Evolutionary conservation across 2,329 filamentous ascomycete genomes (phyloP), one percentile per base, ranked within the genome.

Genomic region (Ophidiomyces ophidiicola): DNA sequence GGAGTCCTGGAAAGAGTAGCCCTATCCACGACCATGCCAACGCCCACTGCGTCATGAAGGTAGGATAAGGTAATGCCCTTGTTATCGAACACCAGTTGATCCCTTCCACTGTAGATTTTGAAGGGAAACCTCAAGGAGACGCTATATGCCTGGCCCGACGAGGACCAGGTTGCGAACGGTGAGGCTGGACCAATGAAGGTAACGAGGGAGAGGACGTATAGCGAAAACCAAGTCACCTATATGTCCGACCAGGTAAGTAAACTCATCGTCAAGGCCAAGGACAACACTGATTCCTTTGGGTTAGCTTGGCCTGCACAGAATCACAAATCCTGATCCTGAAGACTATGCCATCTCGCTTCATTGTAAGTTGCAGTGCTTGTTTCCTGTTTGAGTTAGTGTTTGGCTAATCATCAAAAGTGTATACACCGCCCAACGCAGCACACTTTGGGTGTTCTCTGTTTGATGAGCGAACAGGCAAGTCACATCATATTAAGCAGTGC

Each of bases 41-140:
- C 45, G 83, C 86, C 26, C 87, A 94, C 58, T 94, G 87, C 61
- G 68, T 94, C 50, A 94, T 94, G 84, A 93, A 78, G 60, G 64
- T 63, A 56, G 7, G 26, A 39, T 18, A 10, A 23, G 25, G 12
- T 14, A 24, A 17, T 25, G 15, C 12, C 30, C 11, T 32, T 6
- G 21, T 23, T 17, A 32, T 34, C 18, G 36, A 37, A 10, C 14
- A 19, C 21, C 23, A 25, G 31, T 41, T 39, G 20, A 32, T 29
- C 21, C 20, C 15, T 38, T 31, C 12, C 24, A 14, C 36, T 31
- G 43, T 47, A 80, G 68, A 78, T 88, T 48, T 71, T 94, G 46
- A 77, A 76, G 50, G 87, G 87, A 32, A 72, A 69, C 45, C 66
- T 94, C 44, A 82, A 76, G 50, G 87, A 94, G 65, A 87, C 82